phyloP scores from a whole-genome alignment of 257 asterid genomes.

The Fraxinus pennsylvanica region DNA sequence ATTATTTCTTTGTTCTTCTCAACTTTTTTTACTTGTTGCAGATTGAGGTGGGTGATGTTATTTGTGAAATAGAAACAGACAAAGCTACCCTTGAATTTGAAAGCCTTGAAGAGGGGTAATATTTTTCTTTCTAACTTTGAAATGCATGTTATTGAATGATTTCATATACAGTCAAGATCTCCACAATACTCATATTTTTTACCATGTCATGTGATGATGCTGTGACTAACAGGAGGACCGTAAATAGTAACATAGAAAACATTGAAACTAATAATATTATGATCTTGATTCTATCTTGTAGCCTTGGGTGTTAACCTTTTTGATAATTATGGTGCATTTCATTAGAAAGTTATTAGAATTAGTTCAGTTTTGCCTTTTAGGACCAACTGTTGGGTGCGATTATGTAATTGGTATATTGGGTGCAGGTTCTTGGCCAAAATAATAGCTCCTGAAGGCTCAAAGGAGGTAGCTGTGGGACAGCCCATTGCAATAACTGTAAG shows the following conservation, averaged over 20 bases:
- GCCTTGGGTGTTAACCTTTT: background rate
- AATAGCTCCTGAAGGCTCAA: slow-evolving; percentile 92
- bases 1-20: slow-evolving; percentile 18
- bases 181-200: slow-evolving; percentile 8
- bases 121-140: slow-evolving; percentile 17
- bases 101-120: slow-evolving; percentile 99
- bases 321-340: slow-evolving; percentile 3
- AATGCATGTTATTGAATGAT: slow-evolving; percentile 24
- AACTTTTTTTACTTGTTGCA: slow-evolving; percentile 47
- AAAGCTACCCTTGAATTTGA: slow-evolving; percentile 96
- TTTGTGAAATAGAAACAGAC: slow-evolving; percentile 99
- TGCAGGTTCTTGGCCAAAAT: slow-evolving; percentile 90
- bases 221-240: slow-evolving; percentile 21
- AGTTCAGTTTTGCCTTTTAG: background rate
- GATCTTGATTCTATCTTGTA: background rate
- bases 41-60: slow-evolving; percentile 91
- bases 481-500: slow-evolving; percentile 93
- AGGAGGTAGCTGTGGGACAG: slow-evolving; percentile 89
- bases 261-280: slow-evolving; percentile 2
- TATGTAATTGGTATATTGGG: slow-evolving; percentile 22
- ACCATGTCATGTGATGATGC: slow-evolving; percentile 3
- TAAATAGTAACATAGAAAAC: slow-evolving; percentile 20
- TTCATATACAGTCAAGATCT: slow-evolving; percentile 20
- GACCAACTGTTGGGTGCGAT: background rate
- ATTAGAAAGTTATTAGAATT: background rate